phyloP scores from a whole-genome alignment of 1,139 yeast species.

The Nematodospora anomalae region DNA sequence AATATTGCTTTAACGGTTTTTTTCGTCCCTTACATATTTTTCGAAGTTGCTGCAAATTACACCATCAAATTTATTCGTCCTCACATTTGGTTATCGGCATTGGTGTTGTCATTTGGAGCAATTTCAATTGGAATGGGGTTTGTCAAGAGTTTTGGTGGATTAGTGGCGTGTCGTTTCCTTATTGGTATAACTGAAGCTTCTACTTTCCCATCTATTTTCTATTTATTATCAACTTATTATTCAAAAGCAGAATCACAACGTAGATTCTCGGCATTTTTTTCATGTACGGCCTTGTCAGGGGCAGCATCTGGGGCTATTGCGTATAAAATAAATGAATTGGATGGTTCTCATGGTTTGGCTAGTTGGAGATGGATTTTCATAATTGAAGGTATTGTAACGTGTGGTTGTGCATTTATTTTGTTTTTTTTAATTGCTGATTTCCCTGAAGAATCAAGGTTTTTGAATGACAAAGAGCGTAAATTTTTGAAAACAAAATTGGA shows the following conservation, averaged over 20 bases:
- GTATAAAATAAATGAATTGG: conserved; percentile 39
- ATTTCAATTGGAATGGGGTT: conserved; percentile 68
- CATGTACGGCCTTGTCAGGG: conserved; percentile 43
- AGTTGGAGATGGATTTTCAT: conserved; percentile 80
- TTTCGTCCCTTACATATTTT: conserved; percentile 68
- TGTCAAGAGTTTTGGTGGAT: conserved; percentile 55
- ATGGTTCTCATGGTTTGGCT: conserved; percentile 36
- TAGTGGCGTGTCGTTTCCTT: conserved; percentile 61
- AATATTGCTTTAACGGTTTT: conserved; percentile 65
- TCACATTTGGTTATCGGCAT: conserved; percentile 58
- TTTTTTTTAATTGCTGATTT: conserved; percentile 55
- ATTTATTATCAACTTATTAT: conserved; percentile 58
- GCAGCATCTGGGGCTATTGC: conserved; percentile 48
- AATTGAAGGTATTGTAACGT: conserved; percentile 71
- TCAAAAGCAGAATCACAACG: conserved; percentile 65
- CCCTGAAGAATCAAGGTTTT: conserved; percentile 54
- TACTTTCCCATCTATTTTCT: conserved; percentile 73
- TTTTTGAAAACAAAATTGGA: conserved; percentile 57
- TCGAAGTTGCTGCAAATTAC: conserved; percentile 69
- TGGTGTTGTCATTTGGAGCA: conserved; percentile 62
- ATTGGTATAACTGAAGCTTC: conserved; percentile 69
- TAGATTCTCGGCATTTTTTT: conserved; percentile 66
- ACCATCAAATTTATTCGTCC: conserved; percentile 61
- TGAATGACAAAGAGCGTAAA: conserved; percentile 45
- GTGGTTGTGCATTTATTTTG: conserved; percentile 56